Conservation (phyloP, 1,284 basidiomycete species). For the Papiliotrema laurentii region DNA sequence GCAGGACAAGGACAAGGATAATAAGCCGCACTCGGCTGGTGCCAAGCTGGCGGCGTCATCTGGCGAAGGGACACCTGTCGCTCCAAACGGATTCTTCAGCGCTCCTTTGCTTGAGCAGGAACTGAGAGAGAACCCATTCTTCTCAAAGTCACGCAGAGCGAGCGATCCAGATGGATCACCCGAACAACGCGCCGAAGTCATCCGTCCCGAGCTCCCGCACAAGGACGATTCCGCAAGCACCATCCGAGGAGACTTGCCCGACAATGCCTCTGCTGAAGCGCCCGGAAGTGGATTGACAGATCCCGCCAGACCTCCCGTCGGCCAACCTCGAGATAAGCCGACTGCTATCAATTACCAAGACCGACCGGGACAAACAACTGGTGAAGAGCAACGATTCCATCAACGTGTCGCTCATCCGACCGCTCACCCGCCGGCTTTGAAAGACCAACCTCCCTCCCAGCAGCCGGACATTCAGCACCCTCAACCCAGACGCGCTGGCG, state of each 20-base stretch:
- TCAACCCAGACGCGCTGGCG: background rate
- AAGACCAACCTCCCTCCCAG: background rate
- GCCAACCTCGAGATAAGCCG: constrained; percentile 16
- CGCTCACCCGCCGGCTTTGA: background rate
- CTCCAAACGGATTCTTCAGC: constrained; percentile 10
- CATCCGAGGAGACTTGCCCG: constrained; percentile 3
- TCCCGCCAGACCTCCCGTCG: constrained; percentile 19
- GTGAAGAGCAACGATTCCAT: constrained; percentile 6
- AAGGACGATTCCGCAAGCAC: constrained; percentile 9
- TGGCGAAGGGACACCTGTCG: background rate
- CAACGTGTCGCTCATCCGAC: constrained; percentile 2
- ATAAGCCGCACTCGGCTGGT: background rate
- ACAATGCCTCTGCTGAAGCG: constrained; percentile 17
- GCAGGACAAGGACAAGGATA: background rate
- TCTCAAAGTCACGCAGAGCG: constrained; percentile 6
- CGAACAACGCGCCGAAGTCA: background rate
- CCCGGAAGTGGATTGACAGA: constrained; percentile 24
- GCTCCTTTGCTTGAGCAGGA: constrained; percentile 5
- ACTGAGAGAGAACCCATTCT: constrained; percentile 10
- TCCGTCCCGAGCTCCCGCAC: background rate
- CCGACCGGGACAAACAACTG: constrained; percentile 8
- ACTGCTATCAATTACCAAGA: constrained; percentile 19
- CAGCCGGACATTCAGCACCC: background rate
- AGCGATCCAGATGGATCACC: constrained; percentile 8
- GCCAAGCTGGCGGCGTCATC: too few relatives aligned